A percentile compares a stretch with the other conserved stretches of the same genome.
These are phyloP conservation scores for Termitomyces bulborhizus DNA, from an alignment of 768 basidiomycete genomes.

Conservation along the genomic window DNA sequence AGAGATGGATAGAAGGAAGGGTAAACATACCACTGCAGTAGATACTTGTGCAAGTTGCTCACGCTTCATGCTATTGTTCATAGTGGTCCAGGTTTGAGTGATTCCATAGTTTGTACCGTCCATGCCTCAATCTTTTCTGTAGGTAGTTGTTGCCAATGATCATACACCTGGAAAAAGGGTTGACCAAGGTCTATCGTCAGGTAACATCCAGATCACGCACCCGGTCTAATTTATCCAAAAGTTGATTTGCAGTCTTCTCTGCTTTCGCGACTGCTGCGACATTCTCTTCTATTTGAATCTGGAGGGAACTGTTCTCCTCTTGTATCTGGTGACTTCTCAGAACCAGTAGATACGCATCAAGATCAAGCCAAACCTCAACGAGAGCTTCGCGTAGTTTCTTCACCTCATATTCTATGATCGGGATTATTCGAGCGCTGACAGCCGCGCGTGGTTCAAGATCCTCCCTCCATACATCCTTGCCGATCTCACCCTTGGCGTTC, in stretches of 20 bases:
- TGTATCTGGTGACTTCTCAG: slow-evolving; percentile 39
- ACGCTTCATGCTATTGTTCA: slow-evolving; percentile 4
- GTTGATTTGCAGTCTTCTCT: slow-evolving; percentile 36
- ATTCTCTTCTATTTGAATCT: slow-evolving; percentile 43
- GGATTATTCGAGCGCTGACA: slow-evolving; percentile 57
- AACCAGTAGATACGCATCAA: not conserved
- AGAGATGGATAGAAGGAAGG: not conserved
- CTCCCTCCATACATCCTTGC: slow-evolving; percentile 60
- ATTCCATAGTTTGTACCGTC: slow-evolving; percentile 43
- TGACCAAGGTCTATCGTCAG: slow-evolving; percentile 6
- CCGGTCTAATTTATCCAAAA: slow-evolving; percentile 48
- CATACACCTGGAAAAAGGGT: slow-evolving; percentile 30
- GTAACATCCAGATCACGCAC: slow-evolving; percentile 27
- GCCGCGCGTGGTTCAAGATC: slow-evolving; percentile 58
- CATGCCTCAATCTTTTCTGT: slow-evolving; percentile 58
- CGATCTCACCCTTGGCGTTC: slow-evolving; percentile 39
- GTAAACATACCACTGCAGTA: not conserved
- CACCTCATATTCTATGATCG: slow-evolving; percentile 43
- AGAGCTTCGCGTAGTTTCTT: slow-evolving; percentile 32
- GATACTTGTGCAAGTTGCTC: not conserved
- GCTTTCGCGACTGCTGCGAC: slow-evolving; percentile 36
- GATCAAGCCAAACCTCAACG: slow-evolving; percentile 26
- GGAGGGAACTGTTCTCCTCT: slow-evolving; percentile 43
- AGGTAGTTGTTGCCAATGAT: slow-evolving; percentile 49
- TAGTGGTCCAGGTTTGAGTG: slow-evolving; percentile 27